Evolutionary conservation across 2,329 filamentous ascomycete species (phyloP).

Genomic region (Alternaria solani): DNA sequence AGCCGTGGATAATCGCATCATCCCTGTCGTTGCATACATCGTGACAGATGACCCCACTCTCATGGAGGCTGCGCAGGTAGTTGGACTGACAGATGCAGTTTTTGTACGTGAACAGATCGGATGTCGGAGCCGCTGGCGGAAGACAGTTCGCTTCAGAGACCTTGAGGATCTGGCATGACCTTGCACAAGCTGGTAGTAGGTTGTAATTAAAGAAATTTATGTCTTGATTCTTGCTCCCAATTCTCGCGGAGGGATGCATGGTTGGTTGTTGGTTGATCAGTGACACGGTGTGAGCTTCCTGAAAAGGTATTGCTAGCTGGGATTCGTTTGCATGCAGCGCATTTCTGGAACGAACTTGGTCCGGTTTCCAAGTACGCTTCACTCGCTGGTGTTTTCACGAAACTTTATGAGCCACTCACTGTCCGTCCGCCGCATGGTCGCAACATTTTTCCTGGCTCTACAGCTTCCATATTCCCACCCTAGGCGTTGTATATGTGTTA

Average conservation of each 20-base stretch:
- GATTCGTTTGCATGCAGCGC: neutral
- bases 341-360: neutral
- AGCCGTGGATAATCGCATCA: slow-evolving; percentile 56
- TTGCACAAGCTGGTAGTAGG: slow-evolving; percentile 67
- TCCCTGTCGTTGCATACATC: slow-evolving; percentile 63
- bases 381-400: neutral
- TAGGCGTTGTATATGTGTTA: neutral
- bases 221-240: neutral
- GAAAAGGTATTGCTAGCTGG: neutral
- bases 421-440: neutral
- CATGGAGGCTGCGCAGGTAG: slow-evolving; percentile 66
- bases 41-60: slow-evolving; percentile 69
- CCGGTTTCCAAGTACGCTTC: neutral
- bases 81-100: slow-evolving; percentile 77
- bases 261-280: neutral
- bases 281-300: neutral
- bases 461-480: neutral
- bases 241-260: neutral
- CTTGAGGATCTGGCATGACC: neutral
- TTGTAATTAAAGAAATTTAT: neutral
- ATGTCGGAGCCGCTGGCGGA: slow-evolving; percentile 59
- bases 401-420: neutral
- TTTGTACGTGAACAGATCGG: slow-evolving; percentile 62
- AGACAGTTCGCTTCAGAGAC: neutral
- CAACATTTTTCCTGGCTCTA: neutral